Evolutionary conservation across 225 moss, liverwort and hornwort species (phyloP).

Genomic region (Sphagnum contortum): DNA sequence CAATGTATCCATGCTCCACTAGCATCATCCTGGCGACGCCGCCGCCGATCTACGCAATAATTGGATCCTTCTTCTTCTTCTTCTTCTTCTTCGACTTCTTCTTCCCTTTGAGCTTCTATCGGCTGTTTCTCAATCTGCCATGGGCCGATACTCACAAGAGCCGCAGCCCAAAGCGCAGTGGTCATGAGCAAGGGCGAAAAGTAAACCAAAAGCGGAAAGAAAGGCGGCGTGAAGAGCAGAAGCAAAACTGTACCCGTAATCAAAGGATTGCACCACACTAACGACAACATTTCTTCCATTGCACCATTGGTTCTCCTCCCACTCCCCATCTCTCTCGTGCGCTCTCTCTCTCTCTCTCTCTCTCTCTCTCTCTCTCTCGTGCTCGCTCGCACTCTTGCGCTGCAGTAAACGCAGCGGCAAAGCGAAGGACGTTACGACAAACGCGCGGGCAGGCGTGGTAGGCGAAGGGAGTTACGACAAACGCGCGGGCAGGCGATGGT

Average conservation of each 20-base stretch:
- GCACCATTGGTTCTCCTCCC: too few relatives aligned
- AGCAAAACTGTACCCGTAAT: constrained; percentile 50
- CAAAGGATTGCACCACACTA: constrained; percentile 77
- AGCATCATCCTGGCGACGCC: constrained; percentile 8
- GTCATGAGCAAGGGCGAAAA: constrained; percentile 90
- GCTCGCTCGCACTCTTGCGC: too few relatives aligned
- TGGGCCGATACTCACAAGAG: constrained; percentile 67
- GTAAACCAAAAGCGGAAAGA: constrained; percentile 71
- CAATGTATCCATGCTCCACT: constrained; percentile 6
- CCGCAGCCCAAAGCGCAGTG: constrained; percentile 71
- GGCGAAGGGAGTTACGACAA: too few relatives aligned
- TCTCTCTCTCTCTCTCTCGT: too few relatives aligned
- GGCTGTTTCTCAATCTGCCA: constrained; percentile 47
- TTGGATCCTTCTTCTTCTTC: too few relatives aligned
- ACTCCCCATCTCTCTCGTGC: too few relatives aligned
- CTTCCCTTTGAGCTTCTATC: constrained; percentile 30
- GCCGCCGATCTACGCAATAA: neutral
- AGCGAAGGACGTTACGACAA: too few relatives aligned
- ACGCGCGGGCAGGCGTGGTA: too few relatives aligned
- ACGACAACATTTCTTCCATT: constrained; percentile 26
- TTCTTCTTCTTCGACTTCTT: constrained; percentile 1
- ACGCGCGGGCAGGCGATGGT: too few relatives aligned
- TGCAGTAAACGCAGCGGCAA: too few relatives aligned
- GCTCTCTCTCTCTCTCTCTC: too few relatives aligned
- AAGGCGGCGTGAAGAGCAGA: constrained; percentile 77